Evolutionary conservation across 345 rosid genomes (phyloP), one percentile per base, ranked within the genome.

Genomic region (Citrus reticulata): DNA sequence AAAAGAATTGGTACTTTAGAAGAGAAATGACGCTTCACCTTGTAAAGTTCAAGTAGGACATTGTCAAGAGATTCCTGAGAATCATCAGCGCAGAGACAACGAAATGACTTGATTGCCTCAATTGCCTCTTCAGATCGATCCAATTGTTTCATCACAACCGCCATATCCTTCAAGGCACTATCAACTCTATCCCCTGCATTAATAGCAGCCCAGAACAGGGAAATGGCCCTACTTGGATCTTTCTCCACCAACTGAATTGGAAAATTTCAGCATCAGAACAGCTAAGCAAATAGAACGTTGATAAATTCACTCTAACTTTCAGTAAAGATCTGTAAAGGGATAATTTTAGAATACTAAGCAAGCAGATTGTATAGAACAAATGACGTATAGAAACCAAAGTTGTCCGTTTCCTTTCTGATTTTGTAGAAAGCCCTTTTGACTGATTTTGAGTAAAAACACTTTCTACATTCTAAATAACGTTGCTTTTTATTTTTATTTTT

Each of bases 151-250:
- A 92, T 87, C 32, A 87, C 93, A 46, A 88, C 90, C 1, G 93
- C 94, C 97, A 91, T 92, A 83, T 91, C 93, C 75, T 92, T 89
- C 83, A 92, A 76, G 9, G 94, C 90, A 78, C 94, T 89, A 65
- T 89, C 97, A 58, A 92, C 90, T 16, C 93, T 75, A 83, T 90
- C 94, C 61, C 96, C 91, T 10, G 86, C 88, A 83, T 92, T 92
- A 55, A 92, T 92, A 32, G 93, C 96, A 65, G 94, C 90, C 96
- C 96, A 92, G 77, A 90, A 90, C 77, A 92, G 80, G 19, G 94
- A 85, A 83, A 90, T 82, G 4, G 91, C 90, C 81, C 79, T 80
- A 73, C 78, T 73, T 24, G 93, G 96, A 70, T 90, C 93, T 85
- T 90, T 92, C 49, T 79, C 85, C 57, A 89, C 75, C 84, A 92